phyloP scores from a whole-genome alignment of 1,284 basidiomycete species.

The Blastosporella zonata region DNA sequence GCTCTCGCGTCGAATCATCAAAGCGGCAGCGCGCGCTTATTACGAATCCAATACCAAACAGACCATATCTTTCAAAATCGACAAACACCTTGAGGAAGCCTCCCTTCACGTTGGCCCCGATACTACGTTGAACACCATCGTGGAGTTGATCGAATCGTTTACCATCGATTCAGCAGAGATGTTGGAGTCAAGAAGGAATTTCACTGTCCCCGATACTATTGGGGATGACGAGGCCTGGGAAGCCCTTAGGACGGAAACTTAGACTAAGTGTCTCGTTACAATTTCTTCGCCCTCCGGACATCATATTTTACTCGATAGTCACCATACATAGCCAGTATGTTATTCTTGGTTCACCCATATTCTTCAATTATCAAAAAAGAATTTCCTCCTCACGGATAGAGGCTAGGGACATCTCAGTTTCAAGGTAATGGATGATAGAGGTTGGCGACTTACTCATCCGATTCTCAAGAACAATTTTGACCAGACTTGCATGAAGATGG shows the following conservation, averaged over 20 bases:
- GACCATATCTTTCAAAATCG: slow-evolving; percentile 12
- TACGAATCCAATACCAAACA: slow-evolving; percentile 14
- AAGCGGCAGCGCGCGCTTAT: slow-evolving; percentile 10
- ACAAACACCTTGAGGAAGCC: slow-evolving; percentile 8
- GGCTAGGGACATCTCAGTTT: not conserved
- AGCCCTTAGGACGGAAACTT: no score
- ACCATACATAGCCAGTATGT: no score
- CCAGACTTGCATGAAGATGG: not conserved
- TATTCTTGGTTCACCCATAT: not conserved
- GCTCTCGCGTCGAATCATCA: slow-evolving; percentile 15
- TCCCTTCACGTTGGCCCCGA: slow-evolving; percentile 13
- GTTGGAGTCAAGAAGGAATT: slow-evolving; percentile 4
- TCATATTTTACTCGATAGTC: not conserved
- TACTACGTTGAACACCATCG: slow-evolving; percentile 10
- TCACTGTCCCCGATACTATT: not conserved
- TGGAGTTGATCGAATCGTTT: slow-evolving; percentile 9
- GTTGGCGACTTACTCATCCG: not conserved
- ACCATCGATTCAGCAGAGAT: slow-evolving; percentile 15
- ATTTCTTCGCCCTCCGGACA: not conserved
- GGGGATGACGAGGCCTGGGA: slow-evolving; percentile 11
- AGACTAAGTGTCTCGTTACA: no score
- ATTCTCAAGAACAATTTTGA: slow-evolving; percentile 4
- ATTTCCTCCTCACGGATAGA: not conserved
- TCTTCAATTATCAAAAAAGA: not conserved
- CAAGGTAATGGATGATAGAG: not conserved